These are phyloP conservation scores for Carex scoparia DNA, from an alignment of 176 grass and related monocot species.

Conservation along the genomic window DNA sequence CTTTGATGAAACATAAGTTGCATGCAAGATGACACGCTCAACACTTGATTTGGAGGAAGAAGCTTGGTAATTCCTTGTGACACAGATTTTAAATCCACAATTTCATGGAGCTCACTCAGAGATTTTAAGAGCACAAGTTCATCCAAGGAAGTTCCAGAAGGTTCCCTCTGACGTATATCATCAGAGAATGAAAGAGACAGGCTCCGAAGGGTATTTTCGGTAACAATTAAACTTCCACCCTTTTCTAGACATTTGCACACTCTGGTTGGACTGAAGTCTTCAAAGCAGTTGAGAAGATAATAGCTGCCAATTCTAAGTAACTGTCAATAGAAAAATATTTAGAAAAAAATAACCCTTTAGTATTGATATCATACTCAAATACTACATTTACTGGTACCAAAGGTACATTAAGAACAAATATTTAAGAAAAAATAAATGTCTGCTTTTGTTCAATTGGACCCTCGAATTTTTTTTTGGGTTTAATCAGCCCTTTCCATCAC, in stretches of 20 bases:
- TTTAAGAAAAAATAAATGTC: background rate
- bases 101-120: conserved; percentile 31
- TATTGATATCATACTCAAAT: background rate
- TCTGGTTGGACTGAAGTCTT: conserved; percentile 22
- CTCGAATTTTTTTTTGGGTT: too few relatives aligned
- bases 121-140: conserved; percentile 41
- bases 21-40: conserved; percentile 61
- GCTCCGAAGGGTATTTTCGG: conserved; percentile 42
- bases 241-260: conserved; percentile 42
- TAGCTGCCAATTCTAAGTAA: conserved; percentile 49
- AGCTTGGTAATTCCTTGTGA: conserved; percentile 21
- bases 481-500: too few relatives aligned
- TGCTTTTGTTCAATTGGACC: too few relatives aligned
- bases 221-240: conserved; percentile 42
- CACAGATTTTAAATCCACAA: conserved; percentile 50
- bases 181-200: conserved; percentile 46
- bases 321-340: conserved; percentile 35
- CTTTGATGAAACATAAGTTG: conserved; percentile 46
- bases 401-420: background rate
- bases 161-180: conserved; percentile 17
- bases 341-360: background rate
- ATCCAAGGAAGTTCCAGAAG: conserved; percentile 30
- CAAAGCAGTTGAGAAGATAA: conserved; percentile 76
- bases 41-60: conserved; percentile 38
- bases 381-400: conserved; percentile 17